Percentiles rank a stretch among this genome's conserved stretches.
phyloP scores from a whole-genome alignment of 768 basidiomycete genomes.

The Kwoniella botswanensis region DNA sequence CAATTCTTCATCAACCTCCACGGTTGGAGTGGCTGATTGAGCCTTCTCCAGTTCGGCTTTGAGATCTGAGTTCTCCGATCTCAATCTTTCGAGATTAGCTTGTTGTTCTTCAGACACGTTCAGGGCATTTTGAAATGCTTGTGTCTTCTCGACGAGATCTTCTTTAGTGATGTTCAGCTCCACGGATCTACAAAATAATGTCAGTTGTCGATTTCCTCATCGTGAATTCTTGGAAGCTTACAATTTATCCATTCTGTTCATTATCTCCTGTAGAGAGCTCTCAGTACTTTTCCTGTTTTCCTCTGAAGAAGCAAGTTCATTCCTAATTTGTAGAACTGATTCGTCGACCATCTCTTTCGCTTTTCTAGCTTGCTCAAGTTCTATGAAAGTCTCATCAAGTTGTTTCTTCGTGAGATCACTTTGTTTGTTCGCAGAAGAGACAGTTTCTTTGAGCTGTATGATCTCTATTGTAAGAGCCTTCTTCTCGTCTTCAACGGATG shows the following conservation, averaged over 20 bases:
- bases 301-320: background rate
- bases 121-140: background rate
- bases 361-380: background rate
- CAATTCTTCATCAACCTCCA: slow-evolving; percentile 3
- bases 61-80: slow-evolving; percentile 5
- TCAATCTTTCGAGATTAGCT: slow-evolving; percentile 4
- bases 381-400: background rate
- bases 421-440: background rate
- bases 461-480: background rate
- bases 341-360: slow-evolving; percentile 8
- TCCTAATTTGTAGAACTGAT: slow-evolving; percentile 10
- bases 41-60: slow-evolving; percentile 9
- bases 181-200: background rate
- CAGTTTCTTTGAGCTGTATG: background rate
- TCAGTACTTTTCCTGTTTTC: background rate
- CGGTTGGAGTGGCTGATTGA: background rate
- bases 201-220: background rate
- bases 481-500: background rate
- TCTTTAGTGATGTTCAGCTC: background rate
- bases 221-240: background rate
- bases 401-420: background rate
- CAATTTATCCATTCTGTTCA: background rate
- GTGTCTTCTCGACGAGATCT: background rate
- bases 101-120: background rate
- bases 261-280: slow-evolving; percentile 1